Conservation (phyloP, 2,329 filamentous ascomycete genomes). For the Apiospora aurea region DNA sequence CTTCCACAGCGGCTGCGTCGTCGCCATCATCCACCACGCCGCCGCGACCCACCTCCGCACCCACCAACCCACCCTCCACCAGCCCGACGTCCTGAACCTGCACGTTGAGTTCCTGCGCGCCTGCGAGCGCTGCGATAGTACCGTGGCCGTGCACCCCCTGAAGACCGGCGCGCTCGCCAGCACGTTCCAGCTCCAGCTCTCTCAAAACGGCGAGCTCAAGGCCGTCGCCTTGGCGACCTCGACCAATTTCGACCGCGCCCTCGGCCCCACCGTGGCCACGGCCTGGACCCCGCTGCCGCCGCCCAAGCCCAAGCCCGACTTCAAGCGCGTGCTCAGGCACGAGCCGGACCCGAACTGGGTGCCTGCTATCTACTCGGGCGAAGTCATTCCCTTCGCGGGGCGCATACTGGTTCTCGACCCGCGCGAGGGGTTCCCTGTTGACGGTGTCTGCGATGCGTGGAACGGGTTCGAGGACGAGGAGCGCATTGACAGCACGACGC, state of each 20-base stretch:
- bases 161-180: slow-evolving; percentile 33
- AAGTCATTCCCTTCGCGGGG: slow-evolving; percentile 33
- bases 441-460: slow-evolving; percentile 37
- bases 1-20: slow-evolving; percentile 35
- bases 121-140: slow-evolving; percentile 34
- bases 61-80: slow-evolving; percentile 29
- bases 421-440: slow-evolving; percentile 31
- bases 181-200: slow-evolving; percentile 36
- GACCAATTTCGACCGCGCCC: slow-evolving; percentile 34
- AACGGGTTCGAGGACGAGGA: slow-evolving; percentile 32
- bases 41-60: slow-evolving; percentile 34
- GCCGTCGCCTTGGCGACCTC: slow-evolving; percentile 35
- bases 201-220: slow-evolving; percentile 31
- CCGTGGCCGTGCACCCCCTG: slow-evolving; percentile 32
- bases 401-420: slow-evolving; percentile 34
- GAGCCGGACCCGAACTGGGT: slow-evolving; percentile 37
- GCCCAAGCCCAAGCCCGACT: slow-evolving; percentile 35
- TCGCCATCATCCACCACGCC: slow-evolving; percentile 36
- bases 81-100: slow-evolving; percentile 37
- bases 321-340: slow-evolving; percentile 29
- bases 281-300: slow-evolving; percentile 32
- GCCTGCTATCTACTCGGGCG: slow-evolving; percentile 31
- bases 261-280: slow-evolving; percentile 33
- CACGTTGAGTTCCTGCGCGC: slow-evolving; percentile 39
- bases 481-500: slow-evolving; percentile 35